Base-by-base conservation (phyloP, 192 early-diverging fungal species). In the Linnemannia exigua region DNA sequence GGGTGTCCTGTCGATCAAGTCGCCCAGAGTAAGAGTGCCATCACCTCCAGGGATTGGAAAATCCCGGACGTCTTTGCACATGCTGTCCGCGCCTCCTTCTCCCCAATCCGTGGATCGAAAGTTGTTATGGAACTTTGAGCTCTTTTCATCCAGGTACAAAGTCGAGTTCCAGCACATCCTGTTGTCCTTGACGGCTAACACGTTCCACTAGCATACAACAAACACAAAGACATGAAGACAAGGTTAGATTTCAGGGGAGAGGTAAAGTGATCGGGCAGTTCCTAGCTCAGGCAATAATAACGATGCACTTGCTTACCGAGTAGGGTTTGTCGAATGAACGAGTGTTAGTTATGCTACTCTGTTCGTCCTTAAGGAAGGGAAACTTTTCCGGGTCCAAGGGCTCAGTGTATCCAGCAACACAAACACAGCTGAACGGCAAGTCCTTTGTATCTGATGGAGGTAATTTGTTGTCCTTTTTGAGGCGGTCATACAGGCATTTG, bases 41-140 rank as follows among this genome's bases (percentile, higher is more conserved):
- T 70, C 54, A n/a, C 74, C 80, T 20, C 67, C 67, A 37, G 28
- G 68, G 48, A 71, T 66, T 14, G 67, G 36, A 41, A 83, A 72
- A 41, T 83, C 58, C 8, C 63, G 75, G 0, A 83, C 75, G 0
- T 83, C 81, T 0, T 74, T 74, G 66, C 75, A 72, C 81, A 83
- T 83, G 0, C 41, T n/a, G 19, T 76, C 58, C 0, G 58, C 75
- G 1, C 61, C 58, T 15, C 73, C 81, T 6, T 58, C 61, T 0
- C 75, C 75, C 75, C 75, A 69, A 15, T 69, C 67, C 19, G 67
- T 69, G 0, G 46, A 50, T 28, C 67, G 19, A 25, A 77, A 68
- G 47, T 50, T 67, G 50, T 77, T 31, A 35, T 50, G 36, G 12
- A 36, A 47, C 22, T 77, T 48, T 19, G 66, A 35, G 2, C 25